Evolutionary conservation across 306 rosid species (phyloP).

Genomic region (Urtica urens): DNA sequence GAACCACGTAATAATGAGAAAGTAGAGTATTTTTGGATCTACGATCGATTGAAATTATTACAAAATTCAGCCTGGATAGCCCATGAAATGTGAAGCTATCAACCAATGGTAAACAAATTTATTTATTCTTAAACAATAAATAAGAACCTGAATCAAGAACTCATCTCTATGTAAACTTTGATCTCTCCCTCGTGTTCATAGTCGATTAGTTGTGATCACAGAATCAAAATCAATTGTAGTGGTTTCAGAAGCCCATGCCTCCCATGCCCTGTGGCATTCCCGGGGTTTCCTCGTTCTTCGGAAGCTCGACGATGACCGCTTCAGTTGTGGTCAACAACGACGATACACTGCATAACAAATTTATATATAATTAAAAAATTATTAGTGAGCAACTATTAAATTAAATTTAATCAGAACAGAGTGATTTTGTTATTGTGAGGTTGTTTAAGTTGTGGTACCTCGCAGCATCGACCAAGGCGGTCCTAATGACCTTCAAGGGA

Average conservation of each 20-base stretch:
- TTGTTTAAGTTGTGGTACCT: conserved; percentile 18
- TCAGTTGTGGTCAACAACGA: conserved; percentile 41
- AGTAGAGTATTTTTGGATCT: too few relatives aligned
- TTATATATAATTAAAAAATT: too few relatives aligned
- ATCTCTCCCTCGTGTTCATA: too few relatives aligned
- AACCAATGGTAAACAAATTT: too few relatives aligned
- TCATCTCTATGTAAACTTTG: not conserved
- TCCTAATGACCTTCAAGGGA: conserved; percentile 47
- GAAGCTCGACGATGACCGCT: conserved; percentile 35
- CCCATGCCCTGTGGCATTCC: conserved; percentile 36
- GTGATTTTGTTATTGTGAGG: too few relatives aligned
- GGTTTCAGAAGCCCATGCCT: conserved; percentile 27
- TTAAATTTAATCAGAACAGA: not conserved
- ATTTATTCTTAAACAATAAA: too few relatives aligned
- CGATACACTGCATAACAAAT: conserved; percentile 28
- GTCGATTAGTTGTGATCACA: not conserved
- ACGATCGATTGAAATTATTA: too few relatives aligned
- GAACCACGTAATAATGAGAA: too few relatives aligned
- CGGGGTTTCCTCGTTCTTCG: conserved; percentile 28
- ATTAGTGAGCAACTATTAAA: not conserved
- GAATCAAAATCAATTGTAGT: not conserved
- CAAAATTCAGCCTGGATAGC: too few relatives aligned
- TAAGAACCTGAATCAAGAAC: not conserved
- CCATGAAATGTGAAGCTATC: too few relatives aligned
- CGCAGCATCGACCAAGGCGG: conserved; percentile 48